Evolutionary conservation across 345 rosid genomes (phyloP), one percentile per base, ranked within the genome.

Genomic region (Cardamine chenopodiifolia): DNA sequence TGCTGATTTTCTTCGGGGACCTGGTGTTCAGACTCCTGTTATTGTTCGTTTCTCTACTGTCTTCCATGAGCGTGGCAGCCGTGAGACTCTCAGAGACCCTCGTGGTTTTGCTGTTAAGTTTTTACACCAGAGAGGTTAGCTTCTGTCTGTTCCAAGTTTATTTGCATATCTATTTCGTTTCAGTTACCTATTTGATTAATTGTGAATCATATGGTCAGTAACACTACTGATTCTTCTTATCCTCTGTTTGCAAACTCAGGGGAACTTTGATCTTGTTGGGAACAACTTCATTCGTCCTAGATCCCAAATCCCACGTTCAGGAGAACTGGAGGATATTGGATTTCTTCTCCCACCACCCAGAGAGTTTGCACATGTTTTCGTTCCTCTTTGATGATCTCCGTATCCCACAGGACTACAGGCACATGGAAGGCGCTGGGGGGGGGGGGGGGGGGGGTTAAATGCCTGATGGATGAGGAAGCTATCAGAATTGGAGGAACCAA

Each of bases 91-190:
- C 12, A 89, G 98, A 79, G 99, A 90, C 56, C 96, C 96, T 72
- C 90, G 99, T 52, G 99, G 99, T 50, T 95, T 95, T 78, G 99
- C 99, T 2, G 97, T 92, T 63, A 95, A 95, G 86, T 95, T 90
- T 90, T 59, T 95, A 95, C 85, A 92, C 99, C 73, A 84, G 98
- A 82, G 99, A 95, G 97, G 99, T 90, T 66, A 73, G 80, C 75
- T 74, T 65, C 40, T 42, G 6, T 22, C 49, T 23, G 7, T 18
- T 68, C 25, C 17, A 45, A 25, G 18, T 68, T 54, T 13, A 31
- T 19, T 20, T 55, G 34, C 35, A 12, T 39, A 44, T 40, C 42
- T 40, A 3, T 28, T 42, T 13, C n/a, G 25, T 39, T 53, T 59
- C 35, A 22, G n/a, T 35, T 28, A 35, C 52, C 50, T 29, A 26